phyloP scores from a whole-genome alignment of 2,329 filamentous ascomycete species.

The Botrytis fragariae region DNA sequence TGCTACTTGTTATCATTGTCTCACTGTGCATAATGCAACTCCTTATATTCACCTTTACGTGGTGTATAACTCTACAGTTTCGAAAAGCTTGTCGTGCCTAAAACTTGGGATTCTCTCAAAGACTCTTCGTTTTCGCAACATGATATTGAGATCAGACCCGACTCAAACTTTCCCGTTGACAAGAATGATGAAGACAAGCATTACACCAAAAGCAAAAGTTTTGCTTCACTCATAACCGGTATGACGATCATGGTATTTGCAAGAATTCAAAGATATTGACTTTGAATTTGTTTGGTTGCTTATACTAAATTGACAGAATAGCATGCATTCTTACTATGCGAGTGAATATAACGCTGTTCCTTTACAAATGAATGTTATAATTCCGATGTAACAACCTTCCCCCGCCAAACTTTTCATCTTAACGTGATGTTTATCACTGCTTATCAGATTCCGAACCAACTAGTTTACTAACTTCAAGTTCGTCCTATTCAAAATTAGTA shows the following conservation, averaged over 20 bases:
- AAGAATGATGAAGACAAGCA: not conserved
- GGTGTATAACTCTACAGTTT: not conserved
- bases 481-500: conserved; percentile 13
- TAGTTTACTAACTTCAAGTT: conserved; percentile 20
- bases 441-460: not conserved
- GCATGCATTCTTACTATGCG: not conserved
- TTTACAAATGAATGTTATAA: not conserved
- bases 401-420: not conserved
- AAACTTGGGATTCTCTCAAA: not conserved
- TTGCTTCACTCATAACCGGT: not conserved
- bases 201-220: not conserved
- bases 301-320: not conserved
- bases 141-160: not conserved
- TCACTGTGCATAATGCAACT: not conserved
- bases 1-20: not conserved
- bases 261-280: not conserved
- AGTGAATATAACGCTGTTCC: not conserved
- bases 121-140: not conserved
- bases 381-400: not conserved
- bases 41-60: not conserved
- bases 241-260: not conserved
- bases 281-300: not conserved
- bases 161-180: not conserved
- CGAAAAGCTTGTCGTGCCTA: not conserved
- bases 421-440: too few species aligned